Conservation (phyloP, 2,329 filamentous ascomycete genomes). For the Xylariaceae sp. region DNA sequence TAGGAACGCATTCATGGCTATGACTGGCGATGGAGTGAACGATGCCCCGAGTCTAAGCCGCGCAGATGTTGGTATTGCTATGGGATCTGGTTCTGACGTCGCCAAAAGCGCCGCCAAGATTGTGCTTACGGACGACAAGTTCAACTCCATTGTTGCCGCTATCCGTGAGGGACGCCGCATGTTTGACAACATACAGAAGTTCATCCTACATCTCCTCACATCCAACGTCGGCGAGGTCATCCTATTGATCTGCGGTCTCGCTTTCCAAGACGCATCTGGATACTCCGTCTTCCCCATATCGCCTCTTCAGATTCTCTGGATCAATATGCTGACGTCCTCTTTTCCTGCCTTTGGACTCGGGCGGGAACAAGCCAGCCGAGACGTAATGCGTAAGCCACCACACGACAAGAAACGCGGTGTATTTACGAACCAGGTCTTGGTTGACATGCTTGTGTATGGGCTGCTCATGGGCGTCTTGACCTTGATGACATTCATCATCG, state of each 20-base stretch:
- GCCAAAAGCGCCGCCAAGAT: slow-evolving; percentile 80
- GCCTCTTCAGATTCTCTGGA: slow-evolving; percentile 85
- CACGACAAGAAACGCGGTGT: slow-evolving; percentile 65
- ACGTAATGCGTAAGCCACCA: slow-evolving; percentile 77
- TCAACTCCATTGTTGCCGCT: slow-evolving; percentile 78
- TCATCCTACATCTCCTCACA: slow-evolving; percentile 73
- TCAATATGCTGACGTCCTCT: slow-evolving; percentile 88
- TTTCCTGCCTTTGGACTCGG: slow-evolving; percentile 86
- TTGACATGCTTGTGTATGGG: slow-evolving; percentile 78
- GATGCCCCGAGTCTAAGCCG: slow-evolving; percentile 77
- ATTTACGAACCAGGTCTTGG: slow-evolving; percentile 72
- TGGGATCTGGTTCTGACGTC: slow-evolving; percentile 85
- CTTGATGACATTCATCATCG: slow-evolving; percentile 61
- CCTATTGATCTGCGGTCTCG: slow-evolving; percentile 74
- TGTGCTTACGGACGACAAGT: slow-evolving; percentile 83
- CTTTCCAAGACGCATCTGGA: slow-evolving; percentile 66
- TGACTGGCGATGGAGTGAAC: slow-evolving; percentile 88
- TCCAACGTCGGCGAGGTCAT: slow-evolving; percentile 84
- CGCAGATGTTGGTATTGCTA: slow-evolving; percentile 83
- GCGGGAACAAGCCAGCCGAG: slow-evolving; percentile 68
- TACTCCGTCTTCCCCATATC: slow-evolving; percentile 83
- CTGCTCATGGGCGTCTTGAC: slow-evolving; percentile 70
- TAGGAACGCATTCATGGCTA: slow-evolving; percentile 71
- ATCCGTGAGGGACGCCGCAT: slow-evolving; percentile 80
- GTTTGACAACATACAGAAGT: slow-evolving; percentile 88